These are phyloP conservation scores for Apiotrichum sp. DNA, from an alignment of 1,284 basidiomycete species.

Conservation along the genomic window DNA sequence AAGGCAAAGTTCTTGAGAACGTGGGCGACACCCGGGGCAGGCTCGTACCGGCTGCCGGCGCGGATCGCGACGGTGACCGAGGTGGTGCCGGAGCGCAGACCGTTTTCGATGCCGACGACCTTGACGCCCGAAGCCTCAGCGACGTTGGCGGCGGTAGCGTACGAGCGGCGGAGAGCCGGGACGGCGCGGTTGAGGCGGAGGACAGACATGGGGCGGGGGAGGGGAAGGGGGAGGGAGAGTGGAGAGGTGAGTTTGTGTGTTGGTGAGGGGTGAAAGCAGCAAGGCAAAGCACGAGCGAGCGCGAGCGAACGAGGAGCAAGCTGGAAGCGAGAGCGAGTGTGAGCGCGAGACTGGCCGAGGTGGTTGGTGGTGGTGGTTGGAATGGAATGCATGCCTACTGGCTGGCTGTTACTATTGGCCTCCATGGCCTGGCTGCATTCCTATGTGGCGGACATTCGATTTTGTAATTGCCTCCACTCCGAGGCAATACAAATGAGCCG, in stretches of 20 bases:
- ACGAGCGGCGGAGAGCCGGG: conserved; percentile 18
- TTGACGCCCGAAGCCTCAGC: conserved; percentile 71
- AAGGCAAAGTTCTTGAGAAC: conserved; percentile 93
- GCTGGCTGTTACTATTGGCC: no score
- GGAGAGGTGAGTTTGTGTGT: conserved; percentile 2
- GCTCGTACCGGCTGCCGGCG: conserved; percentile 80
- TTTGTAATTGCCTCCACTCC: no score
- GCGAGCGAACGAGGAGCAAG: not conserved
- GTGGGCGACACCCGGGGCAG: conserved; percentile 79
- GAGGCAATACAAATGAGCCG: no score
- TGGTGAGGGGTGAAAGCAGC: not conserved
- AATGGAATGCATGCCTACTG: no score
- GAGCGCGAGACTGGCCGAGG: no score
- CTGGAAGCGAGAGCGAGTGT: no score
- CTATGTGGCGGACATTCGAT: no score
- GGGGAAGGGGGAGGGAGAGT: conserved; percentile 3
- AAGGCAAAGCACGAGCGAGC: not conserved
- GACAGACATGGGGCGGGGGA: conserved; percentile 18
- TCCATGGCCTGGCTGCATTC: no score
- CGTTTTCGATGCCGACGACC: conserved; percentile 74
- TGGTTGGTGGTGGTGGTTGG: no score
- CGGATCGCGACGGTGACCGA: conserved; percentile 84
- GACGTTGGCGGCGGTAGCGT: conserved; percentile 57
- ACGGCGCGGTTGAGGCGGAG: conserved; percentile 20
- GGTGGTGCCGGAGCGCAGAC: conserved; percentile 62